Evolutionary conservation across 2,329 filamentous ascomycete genomes (phyloP).

Genomic region (Calonectria crousiana): DNA sequence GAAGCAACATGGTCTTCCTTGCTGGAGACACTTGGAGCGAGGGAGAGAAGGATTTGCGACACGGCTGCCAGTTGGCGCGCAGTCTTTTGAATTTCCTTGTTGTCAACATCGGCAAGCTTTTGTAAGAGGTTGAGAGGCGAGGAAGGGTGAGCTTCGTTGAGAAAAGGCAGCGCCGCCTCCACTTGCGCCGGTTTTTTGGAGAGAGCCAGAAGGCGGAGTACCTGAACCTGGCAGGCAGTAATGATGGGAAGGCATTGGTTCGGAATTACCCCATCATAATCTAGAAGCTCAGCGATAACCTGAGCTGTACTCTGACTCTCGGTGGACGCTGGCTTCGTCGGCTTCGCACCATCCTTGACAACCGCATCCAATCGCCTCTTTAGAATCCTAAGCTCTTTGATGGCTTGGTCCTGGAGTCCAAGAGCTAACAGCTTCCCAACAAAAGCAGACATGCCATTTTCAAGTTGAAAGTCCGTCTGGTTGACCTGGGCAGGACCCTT

Average conservation of each 20-base stretch:
- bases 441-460: conserved; percentile 79
- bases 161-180: conserved; percentile 67
- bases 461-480: conserved; percentile 75
- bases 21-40: conserved; percentile 75
- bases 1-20: conserved; percentile 70
- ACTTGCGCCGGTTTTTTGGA: conserved; percentile 70
- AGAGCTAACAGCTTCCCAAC: conserved; percentile 74
- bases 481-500: conserved; percentile 66
- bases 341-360: conserved; percentile 47
- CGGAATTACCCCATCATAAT: conserved; percentile 64
- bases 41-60: conserved; percentile 72
- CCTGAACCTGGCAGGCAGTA: conserved; percentile 74
- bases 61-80: conserved; percentile 75
- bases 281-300: conserved; percentile 69
- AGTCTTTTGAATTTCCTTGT: conserved; percentile 66
- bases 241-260: conserved; percentile 64
- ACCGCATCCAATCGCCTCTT: conserved; percentile 70
- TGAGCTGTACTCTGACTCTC: conserved; percentile 47
- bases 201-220: conserved; percentile 72
- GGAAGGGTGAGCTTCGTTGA: conserved; percentile 64
- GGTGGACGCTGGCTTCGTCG: conserved; percentile 42
- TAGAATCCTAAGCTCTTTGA: conserved; percentile 75
- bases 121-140: conserved; percentile 72
- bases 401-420: conserved; percentile 74
- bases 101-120: conserved; percentile 55